Evolutionary conservation across 257 asterid genomes (phyloP).

Genomic region (Solanum chilense): DNA sequence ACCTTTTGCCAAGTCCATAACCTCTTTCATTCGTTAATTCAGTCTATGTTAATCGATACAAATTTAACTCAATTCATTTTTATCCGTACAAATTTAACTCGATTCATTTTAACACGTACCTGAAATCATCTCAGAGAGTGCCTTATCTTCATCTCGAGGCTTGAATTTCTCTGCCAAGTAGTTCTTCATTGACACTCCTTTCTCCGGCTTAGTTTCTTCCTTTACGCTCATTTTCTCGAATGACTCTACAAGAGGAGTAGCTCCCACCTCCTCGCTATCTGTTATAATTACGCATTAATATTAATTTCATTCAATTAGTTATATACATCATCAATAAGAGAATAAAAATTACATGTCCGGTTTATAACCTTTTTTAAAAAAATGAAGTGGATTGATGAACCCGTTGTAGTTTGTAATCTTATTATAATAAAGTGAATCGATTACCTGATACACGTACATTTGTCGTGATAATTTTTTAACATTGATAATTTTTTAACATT

Average conservation of each 20-base stretch:
- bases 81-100: neutral
- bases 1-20: too few species aligned
- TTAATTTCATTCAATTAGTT: neutral
- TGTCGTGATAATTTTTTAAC: neutral
- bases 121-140: slow-evolving; percentile 44
- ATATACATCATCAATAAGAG: neutral
- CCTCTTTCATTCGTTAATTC: too few species aligned
- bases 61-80: neutral
- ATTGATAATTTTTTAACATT: neutral
- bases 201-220: slow-evolving; percentile 3
- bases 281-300: neutral
- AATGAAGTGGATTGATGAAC: neutral
- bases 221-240: slow-evolving; percentile 18
- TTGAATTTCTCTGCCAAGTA: slow-evolving; percentile 38
- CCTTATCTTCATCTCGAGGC: slow-evolving; percentile 75
- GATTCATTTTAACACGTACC: neutral
- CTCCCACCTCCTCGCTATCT: slow-evolving; percentile 42
- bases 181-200: slow-evolving; percentile 43
- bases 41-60: neutral
- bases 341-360: neutral
- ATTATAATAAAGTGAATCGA: neutral
- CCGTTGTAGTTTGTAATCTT: neutral
- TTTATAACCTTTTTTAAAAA: neutral
- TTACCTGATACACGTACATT: neutral
- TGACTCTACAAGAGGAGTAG: slow-evolving; percentile 26